phyloP scores from a whole-genome alignment of 352 stramenopile species.

The Nothophytophthora sp. region DNA sequence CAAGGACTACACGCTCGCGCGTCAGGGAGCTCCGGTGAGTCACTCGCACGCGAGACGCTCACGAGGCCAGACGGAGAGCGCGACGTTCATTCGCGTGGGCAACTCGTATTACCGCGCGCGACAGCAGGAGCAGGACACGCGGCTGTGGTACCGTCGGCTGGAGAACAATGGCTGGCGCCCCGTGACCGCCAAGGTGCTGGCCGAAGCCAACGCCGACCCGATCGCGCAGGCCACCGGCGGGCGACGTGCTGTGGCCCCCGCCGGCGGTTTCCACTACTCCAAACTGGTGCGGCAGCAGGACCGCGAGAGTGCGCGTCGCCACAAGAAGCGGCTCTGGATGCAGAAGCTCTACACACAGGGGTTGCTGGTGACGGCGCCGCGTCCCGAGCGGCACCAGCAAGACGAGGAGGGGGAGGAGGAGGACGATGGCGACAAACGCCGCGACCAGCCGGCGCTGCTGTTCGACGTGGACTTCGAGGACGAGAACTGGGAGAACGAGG shows the following conservation, averaged over 20 bases:
- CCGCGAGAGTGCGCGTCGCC: constrained; percentile 42
- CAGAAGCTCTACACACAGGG: constrained; percentile 74
- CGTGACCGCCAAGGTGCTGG: constrained; percentile 81
- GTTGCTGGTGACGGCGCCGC: constrained; percentile 29
- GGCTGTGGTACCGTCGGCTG: constrained; percentile 84
- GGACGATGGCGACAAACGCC: background rate
- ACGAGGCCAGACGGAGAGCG: constrained; percentile 9
- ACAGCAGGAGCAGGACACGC: constrained; percentile 51
- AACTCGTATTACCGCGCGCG: constrained; percentile 67
- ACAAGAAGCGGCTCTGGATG: constrained; percentile 83
- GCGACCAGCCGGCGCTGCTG: constrained; percentile 15
- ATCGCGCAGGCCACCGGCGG: constrained; percentile 50
- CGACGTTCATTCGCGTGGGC: constrained; percentile 71
- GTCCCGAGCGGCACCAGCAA: constrained; percentile 2
- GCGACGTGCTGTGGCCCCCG: constrained; percentile 12
- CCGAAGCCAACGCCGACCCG: constrained; percentile 60
- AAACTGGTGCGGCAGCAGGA: constrained; percentile 60
- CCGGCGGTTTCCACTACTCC: constrained; percentile 41
- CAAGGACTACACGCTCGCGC: constrained; percentile 80
- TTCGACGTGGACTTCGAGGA: constrained; percentile 74
- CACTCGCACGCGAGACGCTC: constrained; percentile 21
- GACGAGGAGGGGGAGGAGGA: constrained; percentile 13
- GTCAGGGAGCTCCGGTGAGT: constrained; percentile 31
- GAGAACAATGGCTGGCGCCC: constrained; percentile 93
- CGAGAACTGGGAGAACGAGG: constrained; percentile 66